Conservation (phyloP, 2,329 filamentous ascomycete genomes). For the Aspergillus clavatus region DNA sequence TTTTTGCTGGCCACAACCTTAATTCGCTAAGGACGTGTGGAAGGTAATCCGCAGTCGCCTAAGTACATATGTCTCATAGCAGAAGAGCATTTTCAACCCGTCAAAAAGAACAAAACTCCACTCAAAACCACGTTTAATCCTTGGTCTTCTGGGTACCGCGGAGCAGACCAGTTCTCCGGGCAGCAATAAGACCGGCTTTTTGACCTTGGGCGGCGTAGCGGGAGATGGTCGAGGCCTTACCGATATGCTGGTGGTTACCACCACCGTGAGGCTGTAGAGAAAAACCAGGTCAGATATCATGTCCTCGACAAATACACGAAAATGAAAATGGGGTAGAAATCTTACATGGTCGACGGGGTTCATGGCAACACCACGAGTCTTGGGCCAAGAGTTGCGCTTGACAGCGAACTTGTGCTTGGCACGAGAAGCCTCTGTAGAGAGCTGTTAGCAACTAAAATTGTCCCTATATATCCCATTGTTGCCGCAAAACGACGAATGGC, state of each 20-base stretch:
- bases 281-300: constrained; percentile 17
- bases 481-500: too few species aligned
- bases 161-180: constrained; percentile 98
- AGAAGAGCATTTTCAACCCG: constrained; percentile 38
- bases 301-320: neutral
- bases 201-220: constrained; percentile 97
- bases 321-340: constrained; percentile 6
- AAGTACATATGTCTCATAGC: constrained; percentile 41
- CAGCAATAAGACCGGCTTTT: constrained; percentile 99
- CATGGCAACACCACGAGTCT: constrained; percentile 99
- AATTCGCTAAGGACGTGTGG: constrained; percentile 38
- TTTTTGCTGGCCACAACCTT: constrained; percentile 38
- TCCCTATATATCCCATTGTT: neutral
- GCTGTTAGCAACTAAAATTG: constrained; percentile 37
- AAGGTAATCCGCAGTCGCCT: constrained; percentile 37
- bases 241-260: constrained; percentile 99
- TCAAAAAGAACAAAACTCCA: constrained; percentile 56
- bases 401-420: constrained; percentile 99
- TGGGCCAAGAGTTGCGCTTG: constrained; percentile 99
- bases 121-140: constrained; percentile 65
- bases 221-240: constrained; percentile 99
- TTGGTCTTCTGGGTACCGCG: constrained; percentile 99
- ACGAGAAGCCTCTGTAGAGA: constrained; percentile 80
- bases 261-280: constrained; percentile 69
- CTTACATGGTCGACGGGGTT: constrained; percentile 96